These are phyloP conservation scores for Ascochyta fabae DNA, from an alignment of 2,329 filamentous ascomycete genomes.

Conservation along the genomic window DNA sequence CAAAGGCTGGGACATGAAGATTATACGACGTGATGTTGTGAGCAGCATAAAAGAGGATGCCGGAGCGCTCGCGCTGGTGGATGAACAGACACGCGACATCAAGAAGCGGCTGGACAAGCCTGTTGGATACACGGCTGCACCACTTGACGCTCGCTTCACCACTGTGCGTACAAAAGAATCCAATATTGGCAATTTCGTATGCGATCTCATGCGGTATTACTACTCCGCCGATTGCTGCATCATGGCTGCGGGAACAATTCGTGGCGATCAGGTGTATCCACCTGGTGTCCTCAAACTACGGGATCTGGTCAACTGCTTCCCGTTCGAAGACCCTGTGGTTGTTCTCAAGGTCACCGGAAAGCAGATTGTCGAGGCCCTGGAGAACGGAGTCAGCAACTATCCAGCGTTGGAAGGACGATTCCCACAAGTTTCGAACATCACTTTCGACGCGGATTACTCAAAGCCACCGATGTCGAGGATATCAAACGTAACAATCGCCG, in stretches of 20 bases:
- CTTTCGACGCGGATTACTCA: conserved; percentile 73
- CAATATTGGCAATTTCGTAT: conserved; percentile 89
- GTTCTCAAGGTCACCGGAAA: conserved; percentile 74
- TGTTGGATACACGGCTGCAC: conserved; percentile 77
- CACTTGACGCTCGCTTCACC: conserved; percentile 84
- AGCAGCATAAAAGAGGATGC: conserved; percentile 70
- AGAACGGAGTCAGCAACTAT: conserved; percentile 81
- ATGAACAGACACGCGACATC: conserved; percentile 73
- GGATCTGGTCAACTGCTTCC: conserved; percentile 88
- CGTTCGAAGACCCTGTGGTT: conserved; percentile 89
- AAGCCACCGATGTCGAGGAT: conserved; percentile 68
- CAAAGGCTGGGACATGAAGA: conserved; percentile 77
- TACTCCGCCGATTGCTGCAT: conserved; percentile 75
- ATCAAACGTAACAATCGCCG: conserved; percentile 66
- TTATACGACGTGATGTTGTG: conserved; percentile 75
- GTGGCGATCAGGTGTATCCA: conserved; percentile 78
- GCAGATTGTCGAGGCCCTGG: conserved; percentile 78
- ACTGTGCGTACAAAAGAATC: conserved; percentile 79
- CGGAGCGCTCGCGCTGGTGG: conserved; percentile 67
- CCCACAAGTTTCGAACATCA: conserved; percentile 85
- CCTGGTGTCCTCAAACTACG: conserved; percentile 78
- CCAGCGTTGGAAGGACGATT: conserved; percentile 85
- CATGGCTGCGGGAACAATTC: conserved; percentile 26
- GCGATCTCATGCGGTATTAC: conserved; percentile 86
- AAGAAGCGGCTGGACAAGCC: conserved; percentile 81